Evolutionary conservation across 805 yeast genomes (phyloP).

Genomic region (Sugiyamaella qingdaonensis): DNA sequence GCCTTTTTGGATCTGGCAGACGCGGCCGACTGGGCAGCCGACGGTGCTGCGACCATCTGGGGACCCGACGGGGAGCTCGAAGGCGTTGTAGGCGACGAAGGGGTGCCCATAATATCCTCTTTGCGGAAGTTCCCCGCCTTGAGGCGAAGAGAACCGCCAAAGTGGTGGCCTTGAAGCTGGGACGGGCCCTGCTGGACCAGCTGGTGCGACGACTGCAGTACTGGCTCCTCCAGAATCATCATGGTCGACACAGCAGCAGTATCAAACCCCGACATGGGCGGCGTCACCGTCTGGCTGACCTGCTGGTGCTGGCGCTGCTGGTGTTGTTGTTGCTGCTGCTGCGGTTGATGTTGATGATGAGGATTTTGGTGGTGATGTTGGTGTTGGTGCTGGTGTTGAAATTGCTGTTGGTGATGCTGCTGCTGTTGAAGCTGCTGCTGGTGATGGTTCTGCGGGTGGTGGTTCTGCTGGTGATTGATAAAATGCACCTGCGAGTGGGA

Average conservation of each 20-base stretch:
- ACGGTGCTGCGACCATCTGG: not conserved
- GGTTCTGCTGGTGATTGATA: not conserved
- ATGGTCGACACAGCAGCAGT: not conserved
- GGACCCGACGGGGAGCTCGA: slow-evolving; percentile 7
- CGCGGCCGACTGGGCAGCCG: slow-evolving; percentile 23
- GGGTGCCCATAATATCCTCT: not conserved
- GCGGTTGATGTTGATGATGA: not conserved
- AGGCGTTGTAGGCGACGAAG: not conserved
- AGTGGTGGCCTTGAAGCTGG: slow-evolving; percentile 1
- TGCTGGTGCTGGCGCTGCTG: not conserved
- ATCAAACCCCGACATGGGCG: not conserved
- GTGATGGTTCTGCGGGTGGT: not conserved
- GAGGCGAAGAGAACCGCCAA: not conserved
- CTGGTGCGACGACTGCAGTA: not conserved
- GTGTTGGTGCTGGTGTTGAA: not conserved
- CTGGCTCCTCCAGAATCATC: slow-evolving; percentile 5
- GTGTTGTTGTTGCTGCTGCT: not conserved
- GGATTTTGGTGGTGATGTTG: not conserved
- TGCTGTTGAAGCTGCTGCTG: not conserved
- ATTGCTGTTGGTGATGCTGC: not conserved
- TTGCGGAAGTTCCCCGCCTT: not conserved
- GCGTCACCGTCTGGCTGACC: not conserved
- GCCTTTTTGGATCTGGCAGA: slow-evolving; percentile 23
- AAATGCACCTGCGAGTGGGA: not conserved
- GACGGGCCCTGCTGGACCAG: not conserved